Conservation (phyloP, 176 grass and related monocot genomes). For the Sorghum bicolor region Sorghum_bicolor_NCBIv3 NC_012873.2:54471501-54472000, state of each 20-base stretch:
- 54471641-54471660: neutral
- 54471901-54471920: neutral
- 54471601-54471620: slow-evolving; percentile 1
- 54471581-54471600: neutral
- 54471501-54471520: neutral
- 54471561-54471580: slow-evolving; percentile 3
- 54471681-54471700: slow-evolving; percentile 17
- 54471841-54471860: neutral
- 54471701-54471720: neutral
- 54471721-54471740: neutral
- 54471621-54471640: slow-evolving; percentile 10
- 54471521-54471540: slow-evolving; percentile 1
- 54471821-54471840: neutral
- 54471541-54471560: neutral
- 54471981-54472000: neutral
- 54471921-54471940: neutral
- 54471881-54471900: neutral
- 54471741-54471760: neutral
- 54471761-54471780: neutral
- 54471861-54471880: neutral
- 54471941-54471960: slow-evolving; percentile 6
- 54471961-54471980: neutral
- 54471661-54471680: neutral
- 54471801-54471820: neutral
- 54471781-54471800: neutral